phyloP scores from a whole-genome alignment of 2,329 filamentous ascomycete genomes.

The Colletotrichum navitas region DNA sequence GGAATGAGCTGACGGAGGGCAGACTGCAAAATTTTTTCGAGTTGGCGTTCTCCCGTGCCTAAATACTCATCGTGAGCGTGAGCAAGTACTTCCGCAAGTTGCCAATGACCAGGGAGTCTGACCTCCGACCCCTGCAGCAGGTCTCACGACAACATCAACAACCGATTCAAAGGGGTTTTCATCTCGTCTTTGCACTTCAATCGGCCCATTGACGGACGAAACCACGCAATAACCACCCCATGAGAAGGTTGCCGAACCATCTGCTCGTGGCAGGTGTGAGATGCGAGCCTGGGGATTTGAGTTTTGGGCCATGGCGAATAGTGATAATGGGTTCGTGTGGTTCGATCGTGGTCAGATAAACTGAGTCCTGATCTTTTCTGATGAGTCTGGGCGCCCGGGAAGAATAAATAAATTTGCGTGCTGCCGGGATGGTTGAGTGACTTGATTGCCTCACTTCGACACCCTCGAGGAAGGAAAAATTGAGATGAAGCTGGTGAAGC shows the following conservation, averaged over 20 bases:
- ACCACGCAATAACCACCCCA: conserved; percentile 84
- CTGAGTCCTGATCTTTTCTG: neutral
- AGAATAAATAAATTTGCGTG: neutral
- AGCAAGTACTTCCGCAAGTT: conserved; percentile 35
- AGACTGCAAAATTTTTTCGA: conserved; percentile 81
- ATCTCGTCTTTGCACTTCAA: conserved; percentile 90
- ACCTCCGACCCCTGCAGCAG: conserved; percentile 87
- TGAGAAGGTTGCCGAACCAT: conserved; percentile 84
- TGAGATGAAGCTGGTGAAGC: conserved; percentile 20
- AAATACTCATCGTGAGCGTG: conserved; percentile 47
- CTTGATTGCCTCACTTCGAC: neutral
- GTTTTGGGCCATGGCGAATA: conserved; percentile 35
- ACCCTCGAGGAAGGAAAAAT: conserved; percentile 2
- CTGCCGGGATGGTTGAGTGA: neutral
- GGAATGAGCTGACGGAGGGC: conserved; percentile 81
- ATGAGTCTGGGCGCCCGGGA: too few relatives aligned
- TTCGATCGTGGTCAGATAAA: neutral
- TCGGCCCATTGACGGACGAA: conserved; percentile 89
- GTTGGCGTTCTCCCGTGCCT: conserved; percentile 82
- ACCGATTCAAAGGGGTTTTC: conserved; percentile 92
- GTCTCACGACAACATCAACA: conserved; percentile 90
- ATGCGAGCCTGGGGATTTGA: conserved; percentile 65
- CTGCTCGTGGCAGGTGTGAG: conserved; percentile 75
- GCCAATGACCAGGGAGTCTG: conserved; percentile 46
- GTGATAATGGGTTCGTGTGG: neutral